Base-by-base conservation (phyloP, 1,284 basidiomycete genomes). In the Ceratobasidium sp. region DNA sequence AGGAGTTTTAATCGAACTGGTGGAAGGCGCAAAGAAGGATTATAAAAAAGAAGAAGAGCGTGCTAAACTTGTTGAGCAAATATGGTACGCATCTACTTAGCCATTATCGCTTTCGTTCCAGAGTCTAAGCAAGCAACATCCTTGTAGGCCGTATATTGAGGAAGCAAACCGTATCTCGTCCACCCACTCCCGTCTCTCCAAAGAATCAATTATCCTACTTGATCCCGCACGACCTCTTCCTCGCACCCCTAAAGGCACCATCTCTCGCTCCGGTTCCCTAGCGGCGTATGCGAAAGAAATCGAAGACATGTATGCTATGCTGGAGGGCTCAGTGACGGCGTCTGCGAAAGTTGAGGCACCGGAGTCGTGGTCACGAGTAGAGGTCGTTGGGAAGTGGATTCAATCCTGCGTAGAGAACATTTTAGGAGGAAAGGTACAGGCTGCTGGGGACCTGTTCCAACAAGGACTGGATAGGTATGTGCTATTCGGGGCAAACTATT, bases 1-100 rank as follows among this genome's bases (percentile, higher is more conserved):
- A 14, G 86, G 86, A 1, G 80, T 87, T 11, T 76, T 87, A 14
- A 76, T 87, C 19, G 82, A 86, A 36, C 85, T 85, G 0, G 77
- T 62, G 8, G 75, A 80, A 7, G 78, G 77, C 19, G 79, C 79
- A 50, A 63, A 73, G 1, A 82, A 85, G 77, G 81, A 82, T 3
- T 72, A 15, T 9, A 81, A 84, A 54, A 14, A 75, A 19, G 15
- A 74, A 22, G 77, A 78, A 8, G 78, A 79, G 47, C 75, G 85
- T 6, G 79, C 78, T 0, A 79, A 76, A 3, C 84, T 83, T 75
- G 67, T 83, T 17, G 82, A 83, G 74, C 75, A 57, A 59, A 83
- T 85, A 7, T 83, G 82, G 83, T 86, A 51, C 8, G 81, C n/a
- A 24, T 0, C 17, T 74, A 36, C 2, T 57, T 41, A 11, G 4